Percentiles rank a stretch among this genome's conserved stretches.
Evolutionary conservation across 129 eudicot species (phyloP).

Genomic region (Erigeron canadensis): DNA sequence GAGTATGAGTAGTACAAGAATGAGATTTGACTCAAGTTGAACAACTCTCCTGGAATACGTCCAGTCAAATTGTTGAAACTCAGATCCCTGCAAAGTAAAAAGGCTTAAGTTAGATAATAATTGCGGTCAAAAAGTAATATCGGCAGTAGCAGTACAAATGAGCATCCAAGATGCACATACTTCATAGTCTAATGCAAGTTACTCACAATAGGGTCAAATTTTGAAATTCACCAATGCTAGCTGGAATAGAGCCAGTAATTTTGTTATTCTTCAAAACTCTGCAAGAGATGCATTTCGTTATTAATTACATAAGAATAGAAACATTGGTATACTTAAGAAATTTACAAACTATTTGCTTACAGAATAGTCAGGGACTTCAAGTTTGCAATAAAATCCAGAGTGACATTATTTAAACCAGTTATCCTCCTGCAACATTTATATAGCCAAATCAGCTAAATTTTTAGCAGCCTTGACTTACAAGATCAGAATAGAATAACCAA

Average conservation of each 20-base stretch:
- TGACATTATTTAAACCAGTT: slow-evolving; percentile 62
- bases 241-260: slow-evolving; percentile 68
- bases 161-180: background rate
- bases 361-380: slow-evolving; percentile 48
- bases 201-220: slow-evolving; percentile 69
- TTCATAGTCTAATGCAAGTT: background rate
- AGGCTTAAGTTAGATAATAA: background rate
- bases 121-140: background rate
- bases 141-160: background rate
- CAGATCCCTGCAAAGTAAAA: slow-evolving; percentile 57
- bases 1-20: slow-evolving; percentile 44
- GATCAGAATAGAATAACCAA: too few relatives aligned
- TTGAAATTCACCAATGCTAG: slow-evolving; percentile 42
- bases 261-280: slow-evolving; percentile 68
- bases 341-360: slow-evolving; percentile 38
- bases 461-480: background rate
- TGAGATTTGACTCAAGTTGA: slow-evolving; percentile 50
- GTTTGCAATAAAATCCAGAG: slow-evolving; percentile 52
- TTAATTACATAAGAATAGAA: background rate
- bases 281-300: slow-evolving; percentile 12
- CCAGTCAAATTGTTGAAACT: slow-evolving; percentile 83
- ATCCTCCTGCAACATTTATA: slow-evolving; percentile 62
- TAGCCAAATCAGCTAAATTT: background rate
- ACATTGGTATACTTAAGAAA: background rate
- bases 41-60: slow-evolving; percentile 53